Evolutionary conservation across 1,139 yeast genomes (phyloP).

Genomic region (Kurtzmaniella natalensis): DNA sequence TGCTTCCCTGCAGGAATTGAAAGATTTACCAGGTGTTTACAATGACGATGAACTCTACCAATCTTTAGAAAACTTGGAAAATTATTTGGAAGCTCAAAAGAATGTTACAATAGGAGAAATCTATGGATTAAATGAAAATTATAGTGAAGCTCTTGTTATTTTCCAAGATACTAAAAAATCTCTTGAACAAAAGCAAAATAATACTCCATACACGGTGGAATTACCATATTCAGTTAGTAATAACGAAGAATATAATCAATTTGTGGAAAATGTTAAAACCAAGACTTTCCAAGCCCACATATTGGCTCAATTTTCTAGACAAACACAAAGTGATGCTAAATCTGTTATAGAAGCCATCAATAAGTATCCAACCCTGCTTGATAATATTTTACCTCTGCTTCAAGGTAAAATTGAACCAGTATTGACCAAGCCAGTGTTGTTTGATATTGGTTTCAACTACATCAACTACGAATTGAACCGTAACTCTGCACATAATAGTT

Average conservation of each 20-base stretch:
- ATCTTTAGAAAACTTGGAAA: slow-evolving; percentile 47
- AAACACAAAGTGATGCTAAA: slow-evolving; percentile 12
- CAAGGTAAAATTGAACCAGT: slow-evolving; percentile 47
- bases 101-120: slow-evolving; percentile 44
- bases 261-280: slow-evolving; percentile 23
- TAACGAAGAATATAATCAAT: slow-evolving; percentile 26
- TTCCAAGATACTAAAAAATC: slow-evolving; percentile 29
- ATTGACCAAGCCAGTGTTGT: slow-evolving; percentile 80
- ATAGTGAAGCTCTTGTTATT: slow-evolving; percentile 54
- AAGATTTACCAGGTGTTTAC: slow-evolving; percentile 87
- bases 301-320: slow-evolving; percentile 44
- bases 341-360: slow-evolving; percentile 47
- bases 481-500: not conserved
- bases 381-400: slow-evolving; percentile 45
- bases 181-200: slow-evolving; percentile 13
- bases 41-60: slow-evolving; percentile 67
- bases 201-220: slow-evolving; percentile 21
- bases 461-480: slow-evolving; percentile 42
- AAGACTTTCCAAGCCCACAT: slow-evolving; percentile 42
- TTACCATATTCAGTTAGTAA: slow-evolving; percentile 39
- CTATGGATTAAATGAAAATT: slow-evolving; percentile 42
- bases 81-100: slow-evolving; percentile 45
- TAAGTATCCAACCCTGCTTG: slow-evolving; percentile 37
- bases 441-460: slow-evolving; percentile 85
- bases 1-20: slow-evolving; percentile 48